These are phyloP conservation scores for Crithidia fasciculata DNA, from an alignment of 208 protist species.

Conservation along the genomic window DNA sequence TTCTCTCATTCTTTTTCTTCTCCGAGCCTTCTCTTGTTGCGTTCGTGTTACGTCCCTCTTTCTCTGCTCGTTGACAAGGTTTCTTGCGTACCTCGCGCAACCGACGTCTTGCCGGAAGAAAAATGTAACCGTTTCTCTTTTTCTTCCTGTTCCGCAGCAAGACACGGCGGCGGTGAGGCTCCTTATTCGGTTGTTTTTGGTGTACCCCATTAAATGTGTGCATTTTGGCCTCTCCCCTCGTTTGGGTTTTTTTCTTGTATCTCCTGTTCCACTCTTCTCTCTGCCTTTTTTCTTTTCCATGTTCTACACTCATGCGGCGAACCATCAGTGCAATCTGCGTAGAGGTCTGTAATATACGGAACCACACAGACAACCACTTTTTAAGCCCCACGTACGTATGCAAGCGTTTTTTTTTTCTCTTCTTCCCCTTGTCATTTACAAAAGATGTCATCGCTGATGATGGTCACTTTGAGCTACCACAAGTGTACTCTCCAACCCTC, in stretches of 20 bases:
- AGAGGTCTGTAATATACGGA: constrained; percentile 4
- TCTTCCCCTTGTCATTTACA: background rate
- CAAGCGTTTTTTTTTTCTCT: constrained; percentile 10
- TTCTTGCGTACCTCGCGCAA: too few relatives aligned
- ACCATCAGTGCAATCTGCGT: background rate
- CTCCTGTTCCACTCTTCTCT: background rate
- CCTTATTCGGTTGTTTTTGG: too few relatives aligned
- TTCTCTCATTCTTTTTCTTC: background rate
- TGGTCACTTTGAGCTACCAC: background rate
- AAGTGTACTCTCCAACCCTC: background rate
- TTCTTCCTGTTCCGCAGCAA: background rate
- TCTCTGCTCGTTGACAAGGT: too few relatives aligned
- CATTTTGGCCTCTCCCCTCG: background rate
- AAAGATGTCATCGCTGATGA: background rate
- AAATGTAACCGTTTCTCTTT: background rate
- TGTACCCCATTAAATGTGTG: too few relatives aligned
- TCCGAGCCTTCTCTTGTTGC: too few relatives aligned
- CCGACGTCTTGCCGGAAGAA: background rate
- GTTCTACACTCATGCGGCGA: background rate
- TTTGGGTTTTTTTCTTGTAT: background rate
- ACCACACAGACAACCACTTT: background rate
- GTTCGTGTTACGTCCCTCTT: too few relatives aligned
- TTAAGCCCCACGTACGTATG: background rate
- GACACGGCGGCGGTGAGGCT: too few relatives aligned
- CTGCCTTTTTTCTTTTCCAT: background rate